A percentile compares a stretch with the other conserved stretches of the same genome.
Evolutionary conservation across 495 filamentous ascomycete genomes (phyloP).

Genomic region (Hyaloscypha variabilis): DNA sequence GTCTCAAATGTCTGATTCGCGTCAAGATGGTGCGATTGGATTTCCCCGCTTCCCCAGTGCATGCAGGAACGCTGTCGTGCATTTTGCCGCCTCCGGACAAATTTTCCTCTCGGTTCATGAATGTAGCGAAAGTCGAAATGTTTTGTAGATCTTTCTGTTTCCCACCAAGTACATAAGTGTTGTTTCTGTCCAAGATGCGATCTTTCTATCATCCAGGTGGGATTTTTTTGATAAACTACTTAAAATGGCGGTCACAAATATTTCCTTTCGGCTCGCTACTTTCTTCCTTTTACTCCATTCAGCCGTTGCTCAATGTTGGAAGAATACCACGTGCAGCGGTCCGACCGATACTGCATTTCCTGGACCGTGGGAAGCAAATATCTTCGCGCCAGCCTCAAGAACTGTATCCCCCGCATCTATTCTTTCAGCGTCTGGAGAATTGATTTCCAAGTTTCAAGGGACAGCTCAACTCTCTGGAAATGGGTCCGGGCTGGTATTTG

Average conservation of each 20-base stretch:
- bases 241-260: background rate
- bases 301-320: conserved; percentile 10
- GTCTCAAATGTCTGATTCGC: background rate
- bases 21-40: background rate
- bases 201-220: background rate
- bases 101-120: conserved; percentile 16
- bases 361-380: conserved; percentile 63
- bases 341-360: conserved; percentile 47
- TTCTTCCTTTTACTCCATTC: background rate
- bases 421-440: conserved; percentile 41
- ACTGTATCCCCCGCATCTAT: conserved; percentile 52
- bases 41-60: conserved; percentile 9
- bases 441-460: conserved; percentile 35
- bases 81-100: conserved; percentile 16
- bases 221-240: background rate
- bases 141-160: background rate
- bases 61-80: background rate
- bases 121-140: background rate
- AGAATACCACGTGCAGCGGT: conserved; percentile 25
- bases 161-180: conserved; percentile 2
- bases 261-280: background rate
- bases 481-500: conserved; percentile 53
- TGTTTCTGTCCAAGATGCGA: background rate
- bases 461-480: conserved; percentile 42
- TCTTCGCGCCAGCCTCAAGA: conserved; percentile 58